A percentile compares a stretch with the other conserved stretches of the same genome.
These are phyloP conservation scores for Flaveria linearis DNA, from an alignment of 129 eudicot genomes.

Conservation along the genomic window DNA sequence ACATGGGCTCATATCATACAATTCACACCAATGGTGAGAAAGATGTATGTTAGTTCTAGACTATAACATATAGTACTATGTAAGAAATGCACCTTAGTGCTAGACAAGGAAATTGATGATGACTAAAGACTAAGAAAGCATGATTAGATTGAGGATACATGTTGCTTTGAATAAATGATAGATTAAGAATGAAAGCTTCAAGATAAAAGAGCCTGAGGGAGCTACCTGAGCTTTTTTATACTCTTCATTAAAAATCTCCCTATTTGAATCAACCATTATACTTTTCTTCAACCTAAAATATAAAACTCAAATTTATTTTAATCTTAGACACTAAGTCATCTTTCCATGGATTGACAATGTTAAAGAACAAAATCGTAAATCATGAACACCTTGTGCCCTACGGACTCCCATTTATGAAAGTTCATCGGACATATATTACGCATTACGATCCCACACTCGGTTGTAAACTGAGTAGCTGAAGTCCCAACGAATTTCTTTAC, in stretches of 20 bases:
- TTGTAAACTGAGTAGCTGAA: too few relatives aligned
- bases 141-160: neutral
- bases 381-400: too few relatives aligned
- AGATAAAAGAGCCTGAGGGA: neutral
- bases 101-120: neutral
- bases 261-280: neutral
- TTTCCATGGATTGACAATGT: too few relatives aligned
- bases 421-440: too few relatives aligned
- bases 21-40: neutral
- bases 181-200: conserved; percentile 4
- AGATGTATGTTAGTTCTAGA: neutral
- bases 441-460: too few relatives aligned
- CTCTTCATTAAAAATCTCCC: neutral
- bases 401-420: too few relatives aligned
- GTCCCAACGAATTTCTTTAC: too few relatives aligned
- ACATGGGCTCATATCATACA: neutral
- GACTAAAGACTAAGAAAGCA: neutral
- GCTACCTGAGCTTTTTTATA: neutral
- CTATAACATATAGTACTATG: neutral
- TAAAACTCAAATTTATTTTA: too few relatives aligned
- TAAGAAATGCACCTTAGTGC: neutral
- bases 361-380: too few relatives aligned
- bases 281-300: neutral
- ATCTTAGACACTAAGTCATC: too few relatives aligned
- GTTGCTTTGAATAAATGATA: neutral